These are phyloP conservation scores for Coniochaeta hoffmannii DNA, from an alignment of 2,329 filamentous ascomycete species.

Conservation along the genomic window DNA sequence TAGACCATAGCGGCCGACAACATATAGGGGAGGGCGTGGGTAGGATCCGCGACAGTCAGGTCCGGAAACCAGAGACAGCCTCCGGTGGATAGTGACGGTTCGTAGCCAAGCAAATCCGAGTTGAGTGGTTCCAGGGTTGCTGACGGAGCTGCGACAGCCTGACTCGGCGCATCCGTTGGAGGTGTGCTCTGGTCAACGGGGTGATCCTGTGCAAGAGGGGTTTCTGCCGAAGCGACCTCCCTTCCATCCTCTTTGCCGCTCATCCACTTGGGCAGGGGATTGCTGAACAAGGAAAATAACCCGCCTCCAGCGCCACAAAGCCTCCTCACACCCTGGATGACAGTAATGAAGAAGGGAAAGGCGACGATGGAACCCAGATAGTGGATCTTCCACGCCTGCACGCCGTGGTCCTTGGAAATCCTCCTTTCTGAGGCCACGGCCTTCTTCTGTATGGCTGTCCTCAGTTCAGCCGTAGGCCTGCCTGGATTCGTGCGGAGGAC, in stretches of 20 bases:
- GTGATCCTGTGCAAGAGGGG: not conserved
- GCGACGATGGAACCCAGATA: slow-evolving; percentile 26
- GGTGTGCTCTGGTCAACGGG: not conserved
- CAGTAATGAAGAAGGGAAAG: slow-evolving; percentile 41
- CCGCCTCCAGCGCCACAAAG: slow-evolving; percentile 30
- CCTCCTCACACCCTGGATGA: slow-evolving; percentile 43
- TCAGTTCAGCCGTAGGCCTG: not conserved
- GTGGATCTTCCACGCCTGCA: slow-evolving; percentile 38
- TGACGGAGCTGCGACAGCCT: not conserved
- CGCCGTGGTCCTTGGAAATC: slow-evolving; percentile 29
- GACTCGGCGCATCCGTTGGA: not conserved
- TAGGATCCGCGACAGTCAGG: slow-evolving; percentile 44
- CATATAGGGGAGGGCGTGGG: slow-evolving; percentile 36
- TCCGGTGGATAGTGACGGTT: slow-evolving; percentile 34
- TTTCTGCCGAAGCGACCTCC: not conserved
- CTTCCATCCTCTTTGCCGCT: not conserved
- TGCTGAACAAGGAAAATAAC: not conserved
- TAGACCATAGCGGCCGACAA: slow-evolving; percentile 26
- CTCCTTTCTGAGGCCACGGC: slow-evolving; percentile 15
- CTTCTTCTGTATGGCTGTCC: slow-evolving; percentile 19
- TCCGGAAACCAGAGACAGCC: slow-evolving; percentile 51
- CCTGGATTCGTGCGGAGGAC: not conserved
- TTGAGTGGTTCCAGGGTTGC: slow-evolving; percentile 1
- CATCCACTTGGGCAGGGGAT: not conserved
- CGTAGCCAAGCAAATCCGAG: slow-evolving; percentile 7